phyloP scores from a whole-genome alignment of 164 flowering plant species.

The Tetracentron sinense region DNA sequence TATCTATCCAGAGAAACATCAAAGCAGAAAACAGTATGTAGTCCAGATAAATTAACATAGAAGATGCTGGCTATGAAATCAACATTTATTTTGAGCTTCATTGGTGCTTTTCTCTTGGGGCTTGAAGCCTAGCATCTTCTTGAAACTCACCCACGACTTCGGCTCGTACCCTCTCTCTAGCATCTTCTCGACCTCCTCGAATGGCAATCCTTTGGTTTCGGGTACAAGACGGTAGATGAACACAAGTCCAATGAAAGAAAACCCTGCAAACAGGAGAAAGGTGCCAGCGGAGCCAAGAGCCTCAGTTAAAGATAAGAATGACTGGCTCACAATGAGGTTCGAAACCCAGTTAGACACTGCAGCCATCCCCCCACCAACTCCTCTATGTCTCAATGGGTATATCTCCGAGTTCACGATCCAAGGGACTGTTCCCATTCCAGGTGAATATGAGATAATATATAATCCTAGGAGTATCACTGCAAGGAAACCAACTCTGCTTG shows the following conservation, averaged over 20 bases:
- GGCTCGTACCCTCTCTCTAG: slow-evolving; percentile 38
- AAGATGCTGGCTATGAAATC: too few species aligned
- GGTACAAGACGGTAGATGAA: slow-evolving; percentile 47
- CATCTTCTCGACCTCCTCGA: slow-evolving; percentile 67
- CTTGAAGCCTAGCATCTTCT: neutral
- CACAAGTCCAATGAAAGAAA: slow-evolving; percentile 33
- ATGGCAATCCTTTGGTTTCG: slow-evolving; percentile 59
- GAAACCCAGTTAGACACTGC: slow-evolving; percentile 79
- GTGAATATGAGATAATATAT: slow-evolving; percentile 68
- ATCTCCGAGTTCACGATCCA: slow-evolving; percentile 94
- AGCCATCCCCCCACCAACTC: slow-evolving; percentile 81
- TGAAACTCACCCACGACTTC: neutral
- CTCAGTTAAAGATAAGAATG: slow-evolving; percentile 57
- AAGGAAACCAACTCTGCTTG: slow-evolving; percentile 56
- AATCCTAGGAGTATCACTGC: slow-evolving; percentile 55
- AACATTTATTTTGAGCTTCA: neutral
- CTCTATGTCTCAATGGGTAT: slow-evolving; percentile 75
- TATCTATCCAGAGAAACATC: too few species aligned
- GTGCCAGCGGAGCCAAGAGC: slow-evolving; percentile 65
- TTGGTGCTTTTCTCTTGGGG: neutral
- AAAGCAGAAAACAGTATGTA: too few species aligned
- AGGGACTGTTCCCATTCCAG: slow-evolving; percentile 92
- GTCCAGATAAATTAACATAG: too few species aligned
- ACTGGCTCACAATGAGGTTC: slow-evolving; percentile 61
- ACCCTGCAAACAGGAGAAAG: slow-evolving; percentile 59